Evolutionary conservation across 306 rosid genomes (phyloP), one percentile per base, ranked within the genome.

Genomic region (Oemleria cerasiformis): DNA sequence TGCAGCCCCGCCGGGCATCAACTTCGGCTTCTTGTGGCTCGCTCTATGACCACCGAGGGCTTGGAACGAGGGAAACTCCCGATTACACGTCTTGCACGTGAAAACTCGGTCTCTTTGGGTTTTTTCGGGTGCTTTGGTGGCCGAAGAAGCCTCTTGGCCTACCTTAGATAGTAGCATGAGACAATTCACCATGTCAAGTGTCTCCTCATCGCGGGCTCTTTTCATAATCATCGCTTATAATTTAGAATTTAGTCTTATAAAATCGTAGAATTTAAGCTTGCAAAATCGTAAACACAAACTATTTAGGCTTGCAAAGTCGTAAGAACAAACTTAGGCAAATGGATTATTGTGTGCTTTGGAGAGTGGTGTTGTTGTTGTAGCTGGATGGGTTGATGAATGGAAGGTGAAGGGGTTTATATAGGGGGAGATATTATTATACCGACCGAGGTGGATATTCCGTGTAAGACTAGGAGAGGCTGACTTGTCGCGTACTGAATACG

Each of bases 11-110:
- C 57, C 36, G 19, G 67, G 38, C 73, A 61, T 76, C 1, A 83
- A 77, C 73, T 81, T 90, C 0, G 84, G 84, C 47, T 87, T 92
- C 76, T 86, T 89, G 77, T 90, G 98, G 73, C 92, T 88, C 4
- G 98, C 92, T 20, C 98, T 70, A 77, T 92, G 98, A 1, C 97
- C 98, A 4, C 98, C 98, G 15, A 93, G 82, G 5, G 98, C 98
- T 62, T 93, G 98, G 67, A 88, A 90, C 42, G 96, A 84, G 8
- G 86, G 40, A 56, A 93, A 93, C 19, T 74, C 67, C 19, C 82
- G 80, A 59, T 77, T 67, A 58, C 83, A 79, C 6, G 96, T 87
- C 71, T 90, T 93, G 90, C 98, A 93, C 47, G 36, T 69, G 15
- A 87, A 93, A 23, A 38, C 81, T 9, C 87, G 75, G 21, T 51